Evolutionary conservation across 495 filamentous ascomycete species (phyloP).

Genomic region (Extremus antarcticus): DNA sequence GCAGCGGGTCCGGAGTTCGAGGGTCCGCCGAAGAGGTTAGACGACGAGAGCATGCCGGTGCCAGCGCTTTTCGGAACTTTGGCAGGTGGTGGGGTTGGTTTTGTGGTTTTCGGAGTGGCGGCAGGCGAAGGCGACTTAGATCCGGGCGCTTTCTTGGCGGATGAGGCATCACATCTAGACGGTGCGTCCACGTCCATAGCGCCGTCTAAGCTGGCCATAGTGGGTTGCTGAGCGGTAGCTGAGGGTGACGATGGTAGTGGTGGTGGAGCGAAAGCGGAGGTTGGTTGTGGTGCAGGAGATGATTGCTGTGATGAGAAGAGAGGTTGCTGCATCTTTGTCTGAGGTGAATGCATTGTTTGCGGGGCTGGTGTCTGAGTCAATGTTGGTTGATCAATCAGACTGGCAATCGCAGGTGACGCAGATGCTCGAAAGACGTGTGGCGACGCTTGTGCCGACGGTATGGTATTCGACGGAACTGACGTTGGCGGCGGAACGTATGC

Average conservation of each 20-base stretch:
- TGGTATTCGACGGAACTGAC: conserved; percentile 41
- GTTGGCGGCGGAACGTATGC: conserved; percentile 42
- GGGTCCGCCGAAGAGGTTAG: conserved; percentile 47
- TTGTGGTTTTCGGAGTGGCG: conserved; percentile 47
- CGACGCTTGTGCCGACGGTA: conserved; percentile 45
- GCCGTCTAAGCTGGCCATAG: conserved; percentile 6
- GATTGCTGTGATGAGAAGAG: neutral
- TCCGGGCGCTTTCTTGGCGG: neutral
- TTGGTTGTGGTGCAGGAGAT: neutral
- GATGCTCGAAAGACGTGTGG: conserved; percentile 49
- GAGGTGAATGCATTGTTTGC: conserved; percentile 13
- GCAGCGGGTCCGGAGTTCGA: conserved; percentile 32
- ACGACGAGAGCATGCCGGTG: conserved; percentile 53
- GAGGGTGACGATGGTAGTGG: conserved; percentile 1
- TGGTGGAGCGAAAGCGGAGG: neutral
- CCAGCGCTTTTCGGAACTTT: conserved; percentile 44
- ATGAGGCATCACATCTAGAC: neutral
- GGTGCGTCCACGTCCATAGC: conserved; percentile 15
- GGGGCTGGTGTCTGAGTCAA: conserved; percentile 17
- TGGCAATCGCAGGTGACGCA: conserved; percentile 80
- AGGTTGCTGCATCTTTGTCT: conserved; percentile 11
- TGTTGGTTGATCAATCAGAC: conserved; percentile 67
- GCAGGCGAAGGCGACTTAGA: conserved; percentile 38
- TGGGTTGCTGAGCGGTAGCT: neutral
- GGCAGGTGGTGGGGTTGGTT: conserved; percentile 41